Percentiles rank a stretch among this genome's conserved stretches.
phyloP scores from a whole-genome alignment of 495 filamentous ascomycete species.

The Ascodesmis nigricans region DNA sequence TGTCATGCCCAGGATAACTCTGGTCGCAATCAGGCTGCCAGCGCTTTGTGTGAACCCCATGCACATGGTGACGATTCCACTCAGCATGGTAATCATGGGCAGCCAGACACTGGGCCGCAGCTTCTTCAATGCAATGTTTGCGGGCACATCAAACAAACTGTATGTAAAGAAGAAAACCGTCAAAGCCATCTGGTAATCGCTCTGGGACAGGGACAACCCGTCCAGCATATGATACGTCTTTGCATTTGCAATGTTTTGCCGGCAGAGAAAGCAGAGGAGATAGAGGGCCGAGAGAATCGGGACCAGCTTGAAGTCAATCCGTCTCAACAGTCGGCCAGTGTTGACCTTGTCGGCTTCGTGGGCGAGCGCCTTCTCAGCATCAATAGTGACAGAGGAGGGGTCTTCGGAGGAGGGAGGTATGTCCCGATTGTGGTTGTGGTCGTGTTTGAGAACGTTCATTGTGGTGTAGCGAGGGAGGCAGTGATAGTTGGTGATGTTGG shows the following conservation, averaged over 20 bases:
- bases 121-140: slow-evolving; percentile 46
- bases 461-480: too few species aligned
- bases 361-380: too few species aligned
- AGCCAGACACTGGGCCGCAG: slow-evolving; percentile 45
- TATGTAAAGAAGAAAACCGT: slow-evolving; percentile 17
- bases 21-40: slow-evolving; percentile 35
- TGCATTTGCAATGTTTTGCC: slow-evolving; percentile 19
- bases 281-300: slow-evolving; percentile 16
- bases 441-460: too few species aligned
- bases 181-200: slow-evolving; percentile 16
- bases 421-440: too few species aligned
- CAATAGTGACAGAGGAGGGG: too few species aligned
- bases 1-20: slow-evolving; percentile 43
- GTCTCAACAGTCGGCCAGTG: slow-evolving; percentile 15
- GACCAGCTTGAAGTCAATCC: slow-evolving; percentile 15
- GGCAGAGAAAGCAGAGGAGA: slow-evolving; percentile 18
- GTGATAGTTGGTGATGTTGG: too few species aligned
- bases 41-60: slow-evolving; percentile 48
- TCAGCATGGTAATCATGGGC: slow-evolving; percentile 40
- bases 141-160: slow-evolving; percentile 31
- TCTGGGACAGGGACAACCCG: slow-evolving; percentile 8
- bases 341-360: too few species aligned
- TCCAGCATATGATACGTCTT: slow-evolving; percentile 17
- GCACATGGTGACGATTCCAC: slow-evolving; percentile 32
- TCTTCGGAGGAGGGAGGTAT: too few species aligned